phyloP scores from a whole-genome alignment of 2,329 filamentous ascomycete species.

The Helotiales sp. region DNA sequence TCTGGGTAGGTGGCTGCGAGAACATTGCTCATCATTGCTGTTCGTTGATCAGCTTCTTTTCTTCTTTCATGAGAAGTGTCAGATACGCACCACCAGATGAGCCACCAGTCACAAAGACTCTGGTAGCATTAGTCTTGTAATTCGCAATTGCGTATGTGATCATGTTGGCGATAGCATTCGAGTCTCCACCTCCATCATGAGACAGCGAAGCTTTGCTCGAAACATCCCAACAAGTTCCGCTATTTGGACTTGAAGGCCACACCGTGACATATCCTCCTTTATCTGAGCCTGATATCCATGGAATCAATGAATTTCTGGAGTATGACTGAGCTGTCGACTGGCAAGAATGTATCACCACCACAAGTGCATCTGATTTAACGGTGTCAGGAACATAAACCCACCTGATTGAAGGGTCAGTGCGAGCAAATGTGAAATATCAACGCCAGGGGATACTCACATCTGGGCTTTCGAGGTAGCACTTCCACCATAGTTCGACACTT shows the following conservation, averaged over 20 bases:
- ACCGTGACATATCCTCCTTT: conserved; percentile 58
- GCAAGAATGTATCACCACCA: conserved; percentile 26
- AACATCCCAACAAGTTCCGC: conserved; percentile 60
- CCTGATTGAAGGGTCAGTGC: conserved; percentile 3
- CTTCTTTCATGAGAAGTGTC: neutral
- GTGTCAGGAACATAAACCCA: conserved; percentile 27
- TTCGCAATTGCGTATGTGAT: conserved; percentile 51
- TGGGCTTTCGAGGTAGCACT: conserved; percentile 22
- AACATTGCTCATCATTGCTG: conserved; percentile 51
- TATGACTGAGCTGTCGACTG: conserved; percentile 42
- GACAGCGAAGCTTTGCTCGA: conserved; percentile 46
- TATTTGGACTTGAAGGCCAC: conserved; percentile 54
- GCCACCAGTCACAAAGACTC: conserved; percentile 54
- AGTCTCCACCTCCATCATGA: conserved; percentile 57
- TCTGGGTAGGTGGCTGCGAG: conserved; percentile 45
- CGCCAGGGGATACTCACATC: conserved; percentile 11
- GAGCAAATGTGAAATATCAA: neutral
- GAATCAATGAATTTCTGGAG: conserved; percentile 31
- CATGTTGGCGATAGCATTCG: conserved; percentile 57
- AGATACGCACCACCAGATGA: conserved; percentile 42
- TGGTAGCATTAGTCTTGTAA: conserved; percentile 50
- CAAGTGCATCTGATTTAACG: conserved; percentile 21
- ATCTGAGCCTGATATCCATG: conserved; percentile 53
- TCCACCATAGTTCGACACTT: conserved; percentile 23
- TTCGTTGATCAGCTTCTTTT: neutral